Base-by-base conservation (phyloP, 257 asterid species). In the Solanum bulbocastanum region DNA sequence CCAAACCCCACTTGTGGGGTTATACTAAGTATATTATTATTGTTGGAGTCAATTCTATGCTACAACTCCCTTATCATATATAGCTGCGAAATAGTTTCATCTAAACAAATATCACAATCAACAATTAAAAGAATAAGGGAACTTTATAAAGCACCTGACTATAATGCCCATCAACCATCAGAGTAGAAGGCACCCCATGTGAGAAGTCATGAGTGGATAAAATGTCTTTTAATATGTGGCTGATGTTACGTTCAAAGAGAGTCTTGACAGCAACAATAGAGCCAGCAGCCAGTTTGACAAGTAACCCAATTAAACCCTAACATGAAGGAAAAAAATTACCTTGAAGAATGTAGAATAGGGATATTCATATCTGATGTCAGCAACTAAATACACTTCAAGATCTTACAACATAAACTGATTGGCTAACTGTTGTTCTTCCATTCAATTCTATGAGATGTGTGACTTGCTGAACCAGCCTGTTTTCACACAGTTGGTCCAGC, bases 221-320 rank as follows among this genome's bases (percentile, higher is more conserved):
- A 91, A 96, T 92, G 84, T 96, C 98, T 93, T 92, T 95, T 11
- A 93, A 85, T 88, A 90, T 91, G 90, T 83, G 88, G 94, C 98
- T 94, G 86, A 97, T 89, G 88, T 95, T 92, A 83, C 91, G 97
- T 91, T 97, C 97, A 90, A 95, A 93, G 90, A 97, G 95, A 58
- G 96, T 92, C 93, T 89, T 93, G 94, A 92, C 92, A 75, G 99
- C 98, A 88, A 92, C 89, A 90, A 91, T 89, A 44, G 98, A 94
- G 39, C 98, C 97, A 89, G 96, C 89, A 30, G 96, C 97, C 93
- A 97, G 89, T 91, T 92, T 95, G 91, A 89, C 95, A 52, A 97
- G 98, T 86, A 96, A 91, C 23, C 95, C 99, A 83, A 97, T 92
- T 92, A 97, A 92, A 83, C 98, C 98, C 99, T 97, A 94, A 87